Evolutionary conservation across 352 stramenopile genomes (phyloP), one percentile per base, ranked within the genome.

Genomic region (Phytophthora tubulina): DNA sequence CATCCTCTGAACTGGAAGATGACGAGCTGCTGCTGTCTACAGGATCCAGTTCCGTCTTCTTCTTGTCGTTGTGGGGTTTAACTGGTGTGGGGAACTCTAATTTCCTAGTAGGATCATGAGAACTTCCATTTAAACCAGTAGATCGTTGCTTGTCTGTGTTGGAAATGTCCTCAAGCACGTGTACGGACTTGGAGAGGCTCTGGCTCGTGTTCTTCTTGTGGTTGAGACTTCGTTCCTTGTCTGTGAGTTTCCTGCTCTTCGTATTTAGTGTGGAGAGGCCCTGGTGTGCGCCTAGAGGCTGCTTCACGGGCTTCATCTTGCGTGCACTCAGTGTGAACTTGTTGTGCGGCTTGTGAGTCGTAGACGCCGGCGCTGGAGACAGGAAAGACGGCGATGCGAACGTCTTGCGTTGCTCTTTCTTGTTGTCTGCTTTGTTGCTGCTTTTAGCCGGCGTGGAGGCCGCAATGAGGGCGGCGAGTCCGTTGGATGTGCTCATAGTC

Each of bases 1-100:
- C 61, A 6, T 84, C 72, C 0, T 73, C 72, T 0, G 68, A 72
- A 35, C 70, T 75, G 2, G 70, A 82, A 0, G 75, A 81, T 2
- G 60, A 67, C 0, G 67, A 78, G 42, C 53, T 67, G 17, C 63
- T 71, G 63, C 21, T 69, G 6, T 59, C 57, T 14, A 71, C 48
- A 13, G 59, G 59, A 21, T 82, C 53, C 10, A 53, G 13, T 17
- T 52, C 31, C 27, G 41, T 11, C 31, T 57, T 71, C n/a, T 42
- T 44, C 13, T 60, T 51, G n/a, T 35, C 45, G 21, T 21, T 53
- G 30, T 2, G 17, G 15, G 7, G 45, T 52, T 81, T 90, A 1
- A 78, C 56, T 3, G 78, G 80, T 41, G 82, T 88, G 6, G 63
- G 55, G 56, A 90, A 90, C 63, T 82, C 78, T 0, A 90, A 60